A percentile compares a stretch with the other conserved stretches of the same genome.
These are phyloP conservation scores for Hysterangium stoloniferum DNA, from an alignment of 768 basidiomycete genomes.

Conservation along the genomic window DNA sequence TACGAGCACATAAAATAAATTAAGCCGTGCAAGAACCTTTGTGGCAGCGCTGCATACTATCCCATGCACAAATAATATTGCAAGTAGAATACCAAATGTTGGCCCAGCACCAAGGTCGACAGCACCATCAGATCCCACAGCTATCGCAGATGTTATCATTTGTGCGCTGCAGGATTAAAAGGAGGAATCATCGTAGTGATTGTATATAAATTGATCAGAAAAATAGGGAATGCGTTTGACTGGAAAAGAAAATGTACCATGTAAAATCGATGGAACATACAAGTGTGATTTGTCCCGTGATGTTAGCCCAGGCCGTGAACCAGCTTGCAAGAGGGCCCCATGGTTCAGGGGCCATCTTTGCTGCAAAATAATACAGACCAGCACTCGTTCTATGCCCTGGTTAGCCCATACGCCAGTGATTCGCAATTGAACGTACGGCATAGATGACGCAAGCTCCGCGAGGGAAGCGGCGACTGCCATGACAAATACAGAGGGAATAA, in stretches of 20 bases:
- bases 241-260: slow-evolving; percentile 29
- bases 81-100: slow-evolving; percentile 60
- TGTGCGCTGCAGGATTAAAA: slow-evolving; percentile 40
- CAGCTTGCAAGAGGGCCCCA: slow-evolving; percentile 58
- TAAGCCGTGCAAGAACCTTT: slow-evolving; percentile 54
- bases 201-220: neutral
- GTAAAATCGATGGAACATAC: slow-evolving; percentile 73
- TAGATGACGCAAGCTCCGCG: slow-evolving; percentile 64
- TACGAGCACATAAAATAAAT: slow-evolving; percentile 60
- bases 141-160: slow-evolving; percentile 68
- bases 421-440: slow-evolving; percentile 50
- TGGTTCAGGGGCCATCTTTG: slow-evolving; percentile 58
- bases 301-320: slow-evolving; percentile 66
- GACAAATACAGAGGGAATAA: slow-evolving; percentile 64
- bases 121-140: slow-evolving; percentile 49
- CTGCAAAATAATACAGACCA: slow-evolving; percentile 72
- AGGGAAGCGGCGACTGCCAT: slow-evolving; percentile 61
- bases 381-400: slow-evolving; percentile 53
- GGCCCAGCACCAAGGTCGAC: slow-evolving; percentile 46
- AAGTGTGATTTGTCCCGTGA: slow-evolving; percentile 61
- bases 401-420: no score
- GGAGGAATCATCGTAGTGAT: neutral
- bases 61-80: slow-evolving; percentile 59
- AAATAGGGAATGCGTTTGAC: no score
- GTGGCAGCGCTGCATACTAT: slow-evolving; percentile 68